These are phyloP conservation scores for Rubia tinctorum DNA, from an alignment of 305 asterid species.

Conservation along the genomic window DNA sequence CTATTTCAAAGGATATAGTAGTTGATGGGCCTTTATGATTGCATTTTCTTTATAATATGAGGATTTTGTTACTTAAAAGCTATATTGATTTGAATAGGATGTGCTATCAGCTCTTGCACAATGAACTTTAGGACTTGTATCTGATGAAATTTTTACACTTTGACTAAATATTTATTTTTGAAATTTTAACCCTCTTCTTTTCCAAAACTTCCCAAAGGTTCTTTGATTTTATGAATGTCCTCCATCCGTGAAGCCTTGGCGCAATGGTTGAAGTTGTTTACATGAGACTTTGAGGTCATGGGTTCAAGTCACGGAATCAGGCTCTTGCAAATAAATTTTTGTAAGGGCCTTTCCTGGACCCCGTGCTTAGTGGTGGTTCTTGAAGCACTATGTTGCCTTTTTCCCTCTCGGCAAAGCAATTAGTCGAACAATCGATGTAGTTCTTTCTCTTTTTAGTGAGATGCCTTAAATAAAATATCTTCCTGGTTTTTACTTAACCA, in stretches of 20 bases:
- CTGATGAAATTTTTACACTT: constrained; percentile 3
- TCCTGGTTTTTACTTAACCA: background rate
- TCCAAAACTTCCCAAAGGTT: background rate
- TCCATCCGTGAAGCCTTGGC: too few species aligned
- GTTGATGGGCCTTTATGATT: background rate
- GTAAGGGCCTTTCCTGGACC: too few species aligned
- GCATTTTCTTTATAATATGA: background rate
- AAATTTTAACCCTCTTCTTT: background rate
- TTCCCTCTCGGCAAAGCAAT: background rate
- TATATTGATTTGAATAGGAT: background rate
- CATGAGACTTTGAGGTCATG: too few species aligned
- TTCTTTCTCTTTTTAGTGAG: background rate
- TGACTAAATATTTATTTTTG: background rate
- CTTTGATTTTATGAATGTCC: background rate
- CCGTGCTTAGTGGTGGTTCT: too few species aligned
- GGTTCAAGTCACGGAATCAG: too few species aligned
- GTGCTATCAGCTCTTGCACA: background rate
- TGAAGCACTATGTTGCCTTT: too few species aligned
- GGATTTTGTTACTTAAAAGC: background rate
- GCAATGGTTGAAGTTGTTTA: too few species aligned
- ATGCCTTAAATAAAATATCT: background rate
- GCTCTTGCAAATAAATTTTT: too few species aligned
- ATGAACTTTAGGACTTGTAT: background rate
- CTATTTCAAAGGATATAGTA: background rate
- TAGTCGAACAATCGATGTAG: background rate